Evolutionary conservation across 1,284 basidiomycete genomes (phyloP).

Genomic region (Microbotryum scabiosae): DNA sequence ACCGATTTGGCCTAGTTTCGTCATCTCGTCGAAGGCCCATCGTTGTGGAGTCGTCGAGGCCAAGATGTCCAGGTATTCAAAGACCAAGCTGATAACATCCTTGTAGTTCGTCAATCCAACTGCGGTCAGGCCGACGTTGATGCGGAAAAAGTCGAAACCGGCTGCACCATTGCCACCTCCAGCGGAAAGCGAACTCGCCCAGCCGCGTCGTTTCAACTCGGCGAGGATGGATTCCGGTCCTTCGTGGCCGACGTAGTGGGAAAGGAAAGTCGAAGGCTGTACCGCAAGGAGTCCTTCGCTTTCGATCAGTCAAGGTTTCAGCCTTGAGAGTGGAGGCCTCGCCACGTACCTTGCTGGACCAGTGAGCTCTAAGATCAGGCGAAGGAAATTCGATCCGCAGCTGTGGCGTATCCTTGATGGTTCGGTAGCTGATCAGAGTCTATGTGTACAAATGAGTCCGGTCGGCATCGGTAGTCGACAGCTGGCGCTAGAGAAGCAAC

Average conservation of each 20-base stretch:
- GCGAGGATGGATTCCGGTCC: conserved; percentile 75
- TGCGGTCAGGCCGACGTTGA: conserved; percentile 69
- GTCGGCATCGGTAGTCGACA: too few relatives aligned
- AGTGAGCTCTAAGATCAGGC: conserved; percentile 62
- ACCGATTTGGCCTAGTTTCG: conserved; percentile 59
- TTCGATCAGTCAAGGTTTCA: not conserved
- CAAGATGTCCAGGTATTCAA: conserved; percentile 83
- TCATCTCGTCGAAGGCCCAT: conserved; percentile 70
- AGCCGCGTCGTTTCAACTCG: conserved; percentile 83
- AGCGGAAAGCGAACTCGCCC: conserved; percentile 69
- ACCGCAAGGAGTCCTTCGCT: not conserved
- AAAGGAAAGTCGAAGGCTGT: conserved; percentile 63
- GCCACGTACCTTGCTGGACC: conserved; percentile 38
- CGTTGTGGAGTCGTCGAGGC: conserved; percentile 56
- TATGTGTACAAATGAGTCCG: conserved; percentile 37
- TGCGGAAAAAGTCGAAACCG: conserved; percentile 82
- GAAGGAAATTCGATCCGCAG: conserved; percentile 67
- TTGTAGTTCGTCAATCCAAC: conserved; percentile 73
- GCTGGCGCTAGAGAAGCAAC: not conserved
- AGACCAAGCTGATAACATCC: conserved; percentile 57
- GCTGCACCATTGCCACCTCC: conserved; percentile 61
- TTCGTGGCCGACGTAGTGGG: conserved; percentile 88
- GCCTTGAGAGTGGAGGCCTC: not conserved
- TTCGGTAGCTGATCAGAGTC: conserved; percentile 76
- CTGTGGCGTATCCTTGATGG: conserved; percentile 79